phyloP scores from a whole-genome alignment of 495 filamentous ascomycete genomes.

The Talaromyces liani region DNA sequence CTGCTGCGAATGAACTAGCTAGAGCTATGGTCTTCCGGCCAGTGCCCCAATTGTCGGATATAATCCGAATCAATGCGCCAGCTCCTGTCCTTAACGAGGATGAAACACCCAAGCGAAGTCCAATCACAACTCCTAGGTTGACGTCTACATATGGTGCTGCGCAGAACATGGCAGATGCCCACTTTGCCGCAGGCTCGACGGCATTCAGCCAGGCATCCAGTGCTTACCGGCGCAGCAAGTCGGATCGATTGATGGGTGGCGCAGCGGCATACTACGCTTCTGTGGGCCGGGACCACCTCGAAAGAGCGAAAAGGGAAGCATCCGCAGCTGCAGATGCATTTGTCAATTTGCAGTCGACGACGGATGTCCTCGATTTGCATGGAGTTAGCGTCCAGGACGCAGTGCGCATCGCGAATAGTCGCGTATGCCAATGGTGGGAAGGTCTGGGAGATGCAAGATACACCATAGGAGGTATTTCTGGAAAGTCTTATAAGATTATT shows the following conservation, averaged over 20 bases:
- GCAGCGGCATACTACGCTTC: conserved; percentile 60
- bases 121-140: conserved; percentile 7
- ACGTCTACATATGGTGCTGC: conserved; percentile 18
- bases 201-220: conserved; percentile 54
- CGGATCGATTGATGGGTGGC: conserved; percentile 57
- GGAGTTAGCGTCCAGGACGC: conserved; percentile 75
- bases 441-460: conserved; percentile 51
- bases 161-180: conserved; percentile 23
- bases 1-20: conserved; percentile 53
- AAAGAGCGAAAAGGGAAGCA: conserved; percentile 33
- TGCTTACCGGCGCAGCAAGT: conserved; percentile 56
- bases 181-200: conserved; percentile 31
- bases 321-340: conserved; percentile 50
- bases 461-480: conserved; percentile 30
- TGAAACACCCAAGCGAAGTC: conserved; percentile 11
- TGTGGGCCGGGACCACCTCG: conserved; percentile 45
- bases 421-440: conserved; percentile 74
- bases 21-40: conserved; percentile 32
- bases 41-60: conserved; percentile 27
- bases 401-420: conserved; percentile 60
- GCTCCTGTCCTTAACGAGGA: conserved; percentile 23
- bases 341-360: conserved; percentile 53
- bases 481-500: conserved; percentile 60
- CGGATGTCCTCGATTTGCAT: conserved; percentile 66
- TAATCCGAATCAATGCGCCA: conserved; percentile 31